Evolutionary conservation across 2,329 filamentous ascomycete genomes (phyloP), one percentile per base, ranked within the genome.

Genomic region (Simplicillium sp.): DNA sequence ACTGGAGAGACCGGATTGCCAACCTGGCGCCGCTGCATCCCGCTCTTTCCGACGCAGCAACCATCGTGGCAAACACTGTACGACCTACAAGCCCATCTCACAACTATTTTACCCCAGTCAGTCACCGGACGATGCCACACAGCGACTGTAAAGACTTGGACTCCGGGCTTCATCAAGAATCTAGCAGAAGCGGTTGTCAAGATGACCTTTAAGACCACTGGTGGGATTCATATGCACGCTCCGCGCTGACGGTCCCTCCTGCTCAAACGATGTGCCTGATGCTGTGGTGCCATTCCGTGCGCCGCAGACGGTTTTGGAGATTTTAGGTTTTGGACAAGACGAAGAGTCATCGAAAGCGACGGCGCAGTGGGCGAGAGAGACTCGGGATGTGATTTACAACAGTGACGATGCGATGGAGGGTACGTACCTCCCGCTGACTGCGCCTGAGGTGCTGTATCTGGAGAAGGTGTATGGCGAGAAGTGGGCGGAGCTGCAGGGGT

Each of bases 261-360:
- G 38, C 16, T 17, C 41, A 3, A 43, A 25, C 5, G 40, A 40
- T 4, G 46, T 45, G 25, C 36, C 38, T n/a, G 37, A 50, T 7
- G 54, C 58, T 0, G 51, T 64, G 2, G 58, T 61, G 37, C 50
- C 51, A 15, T 42, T 51, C 7, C 46, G 58, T 18, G 44, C 50
- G 2, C 52, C 56, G 11, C 61, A 66, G 43, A 53, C 55, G 36
- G 51, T 63, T 46, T n/a, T 65, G 6, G 60, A 66, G 45, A 50
- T 65, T 17, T 32, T 65, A 1, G 47, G 56, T 1, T 49, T 48
- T 18, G 49, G 53, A 7, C 45, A 48, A 3, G 41, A 44, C 12
- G 51, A 55, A 9, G 50, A 5, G 20, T 5, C 54, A 1, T 47
- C 53, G 34, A 39, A 46, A 5, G 49, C 47, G 14, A 44, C 48